Conservation (phyloP, 2,329 filamentous ascomycete species). For the Trichothecium roseum region DNA sequence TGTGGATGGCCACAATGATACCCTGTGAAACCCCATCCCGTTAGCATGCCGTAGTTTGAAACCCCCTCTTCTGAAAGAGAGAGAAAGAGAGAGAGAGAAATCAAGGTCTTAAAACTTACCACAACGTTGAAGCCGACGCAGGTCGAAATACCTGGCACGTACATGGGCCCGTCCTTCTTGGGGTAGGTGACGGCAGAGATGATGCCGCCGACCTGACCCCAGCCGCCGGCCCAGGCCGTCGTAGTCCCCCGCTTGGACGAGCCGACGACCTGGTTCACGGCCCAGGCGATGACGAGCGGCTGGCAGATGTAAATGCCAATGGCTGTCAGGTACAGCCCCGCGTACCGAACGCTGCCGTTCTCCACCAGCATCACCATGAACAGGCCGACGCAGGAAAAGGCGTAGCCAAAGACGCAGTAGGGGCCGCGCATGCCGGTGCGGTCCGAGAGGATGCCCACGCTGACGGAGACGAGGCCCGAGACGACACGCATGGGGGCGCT, state of each 20-base stretch:
- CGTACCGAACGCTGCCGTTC: slow-evolving; percentile 12
- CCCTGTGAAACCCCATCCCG: background rate
- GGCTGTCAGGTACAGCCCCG: slow-evolving; percentile 18
- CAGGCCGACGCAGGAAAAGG: slow-evolving; percentile 12
- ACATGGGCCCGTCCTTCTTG: slow-evolving; percentile 13
- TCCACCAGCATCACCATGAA: slow-evolving; percentile 23
- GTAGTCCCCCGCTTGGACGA: slow-evolving; percentile 35
- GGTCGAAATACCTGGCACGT: slow-evolving; percentile 10
- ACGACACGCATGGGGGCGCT: slow-evolving; percentile 17
- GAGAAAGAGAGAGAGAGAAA: no score
- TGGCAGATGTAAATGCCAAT: slow-evolving; percentile 19
- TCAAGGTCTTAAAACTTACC: no score
- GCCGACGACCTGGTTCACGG: slow-evolving; percentile 33
- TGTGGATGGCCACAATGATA: slow-evolving; percentile 6
- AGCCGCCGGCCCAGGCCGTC: slow-evolving; percentile 33
- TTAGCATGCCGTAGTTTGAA: no score
- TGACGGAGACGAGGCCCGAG: slow-evolving; percentile 20
- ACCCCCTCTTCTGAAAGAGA: no score
- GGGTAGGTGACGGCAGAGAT: slow-evolving; percentile 15
- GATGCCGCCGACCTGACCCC: slow-evolving; percentile 30
- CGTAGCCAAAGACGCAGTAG: slow-evolving; percentile 13
- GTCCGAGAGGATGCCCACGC: slow-evolving; percentile 14
- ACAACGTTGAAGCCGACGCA: slow-evolving; percentile 15
- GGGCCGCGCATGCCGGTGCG: slow-evolving; percentile 10
- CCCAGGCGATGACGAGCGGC: slow-evolving; percentile 29